Base-by-base conservation (phyloP, 78 protist genomes). In the Chrysochromulina parva region DNA sequence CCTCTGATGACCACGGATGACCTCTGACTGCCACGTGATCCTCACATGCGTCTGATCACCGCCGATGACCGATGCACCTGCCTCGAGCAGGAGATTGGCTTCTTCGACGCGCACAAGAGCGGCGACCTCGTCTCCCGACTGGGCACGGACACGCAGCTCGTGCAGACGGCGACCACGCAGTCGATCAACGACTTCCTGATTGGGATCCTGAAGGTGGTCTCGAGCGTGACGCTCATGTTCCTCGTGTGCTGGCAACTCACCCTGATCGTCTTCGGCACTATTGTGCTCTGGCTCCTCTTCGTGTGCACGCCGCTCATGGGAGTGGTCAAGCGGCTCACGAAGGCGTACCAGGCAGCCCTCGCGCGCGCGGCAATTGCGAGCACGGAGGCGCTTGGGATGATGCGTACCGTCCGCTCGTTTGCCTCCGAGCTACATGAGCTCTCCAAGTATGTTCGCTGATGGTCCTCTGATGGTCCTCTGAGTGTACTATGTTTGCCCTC, bases 41-140 rank as follows among this genome's bases (percentile, higher is more conserved):
- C n/a, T n/a, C n/a, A n/a, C n/a, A n/a, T n/a, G n/a, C n/a, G n/a
- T n/a, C n/a, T n/a, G n/a, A n/a, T n/a, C n/a, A n/a, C n/a, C n/a
- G n/a, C n/a, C n/a, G n/a, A n/a, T n/a, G n/a, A n/a, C n/a, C n/a
- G n/a, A n/a, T n/a, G 20, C 65, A 11, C 20, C 20, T 20, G 10
- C 65, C 65, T 59, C 17, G 47, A 38, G 38, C 73, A 66, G 73
- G 73, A 66, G 73, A 5, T 66, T 38, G 73, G 47, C 73, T 66
- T 66, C 73, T 66, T 66, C 38, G 73, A 66, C 38, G 24, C 24
- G 73, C 73, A 24, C 38, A 17, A 66, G 73, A 14, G 24, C 38
- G 73, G 73, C 73, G 99, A 97, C 88, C 90, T 97, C 9, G 65
- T 94, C 57, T 90, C 91, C 73, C 94, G 99, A 19, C 81, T 66